A percentile compares a stretch with the other conserved stretches of the same genome.
These are phyloP conservation scores for Metschnikowia bowlesiae DNA, from an alignment of 805 yeast species.

Conservation along the genomic window DNA sequence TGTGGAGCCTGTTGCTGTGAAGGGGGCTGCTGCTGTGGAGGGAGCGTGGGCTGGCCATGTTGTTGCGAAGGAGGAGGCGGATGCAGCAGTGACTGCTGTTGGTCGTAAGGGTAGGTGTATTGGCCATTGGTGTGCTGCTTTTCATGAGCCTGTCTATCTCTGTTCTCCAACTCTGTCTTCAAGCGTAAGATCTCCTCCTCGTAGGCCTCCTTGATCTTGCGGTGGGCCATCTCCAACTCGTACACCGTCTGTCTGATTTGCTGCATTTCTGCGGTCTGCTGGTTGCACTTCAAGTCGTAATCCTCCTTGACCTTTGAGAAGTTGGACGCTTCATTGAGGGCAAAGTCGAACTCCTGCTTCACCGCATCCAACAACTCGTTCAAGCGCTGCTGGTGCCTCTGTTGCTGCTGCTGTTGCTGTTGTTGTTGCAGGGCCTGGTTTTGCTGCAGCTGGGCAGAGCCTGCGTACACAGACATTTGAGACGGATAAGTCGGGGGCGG, in stretches of 20 bases:
- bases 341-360: constrained; percentile 83
- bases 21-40: constrained; percentile 7
- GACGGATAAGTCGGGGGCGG: neutral
- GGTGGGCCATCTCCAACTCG: constrained; percentile 90
- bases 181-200: constrained; percentile 87
- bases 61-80: constrained; percentile 19
- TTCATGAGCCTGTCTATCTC: constrained; percentile 55
- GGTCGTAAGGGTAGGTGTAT: constrained; percentile 31
- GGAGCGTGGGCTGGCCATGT: constrained; percentile 21
- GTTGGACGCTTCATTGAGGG: constrained; percentile 78
- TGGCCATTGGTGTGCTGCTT: constrained; percentile 38
- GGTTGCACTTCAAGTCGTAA: constrained; percentile 82
- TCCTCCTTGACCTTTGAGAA: constrained; percentile 90
- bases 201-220: constrained; percentile 91
- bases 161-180: constrained; percentile 77
- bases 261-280: constrained; percentile 89
- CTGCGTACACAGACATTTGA: constrained; percentile 18
- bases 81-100: constrained; percentile 21
- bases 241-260: constrained; percentile 91
- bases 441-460: constrained; percentile 20
- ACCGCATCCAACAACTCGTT: constrained; percentile 87
- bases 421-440: constrained; percentile 19
- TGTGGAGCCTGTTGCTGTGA: constrained; percentile 11
- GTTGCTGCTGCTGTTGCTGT: constrained; percentile 35
- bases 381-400: constrained; percentile 45